These are phyloP conservation scores for Usnea hakonensis DNA, from an alignment of 495 filamentous ascomycete species.

Conservation along the genomic window DNA sequence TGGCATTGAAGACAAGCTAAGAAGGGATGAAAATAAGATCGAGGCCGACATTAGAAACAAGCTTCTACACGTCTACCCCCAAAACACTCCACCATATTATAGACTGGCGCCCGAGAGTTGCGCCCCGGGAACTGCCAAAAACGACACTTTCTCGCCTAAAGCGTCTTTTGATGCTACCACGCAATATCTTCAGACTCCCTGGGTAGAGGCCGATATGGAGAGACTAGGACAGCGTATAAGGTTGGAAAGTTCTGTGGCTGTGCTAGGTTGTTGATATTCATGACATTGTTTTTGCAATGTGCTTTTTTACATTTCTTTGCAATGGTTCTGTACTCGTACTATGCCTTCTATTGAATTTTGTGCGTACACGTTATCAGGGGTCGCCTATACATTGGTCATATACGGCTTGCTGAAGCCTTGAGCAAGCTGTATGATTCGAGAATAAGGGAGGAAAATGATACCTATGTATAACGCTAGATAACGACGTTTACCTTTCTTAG, in stretches of 20 bases:
- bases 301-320: too few relatives aligned
- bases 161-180: slow-evolving; percentile 12
- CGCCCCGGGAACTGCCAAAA: slow-evolving; percentile 19
- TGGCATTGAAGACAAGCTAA: slow-evolving; percentile 17
- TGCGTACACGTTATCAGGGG: too few relatives aligned
- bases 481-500: not conserved
- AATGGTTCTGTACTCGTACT: too few relatives aligned
- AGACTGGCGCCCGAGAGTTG: slow-evolving; percentile 15
- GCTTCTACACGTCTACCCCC: slow-evolving; percentile 16
- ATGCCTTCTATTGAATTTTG: too few relatives aligned
- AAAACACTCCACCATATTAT: slow-evolving; percentile 16
- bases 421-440: too few relatives aligned
- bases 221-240: not conserved
- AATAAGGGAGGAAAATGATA: too few relatives aligned
- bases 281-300: too few relatives aligned
- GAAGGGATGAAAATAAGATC: slow-evolving; percentile 16
- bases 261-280: not conserved
- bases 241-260: not conserved
- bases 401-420: too few relatives aligned
- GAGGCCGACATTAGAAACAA: slow-evolving; percentile 19
- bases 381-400: too few relatives aligned
- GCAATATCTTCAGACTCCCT: slow-evolving; percentile 13
- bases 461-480: not conserved
- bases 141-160: slow-evolving; percentile 17
- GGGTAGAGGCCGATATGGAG: not conserved